These are phyloP conservation scores for Blastocystis sp. DNA, from an alignment of 352 stramenopile genomes.

Conservation along the genomic window DNA sequence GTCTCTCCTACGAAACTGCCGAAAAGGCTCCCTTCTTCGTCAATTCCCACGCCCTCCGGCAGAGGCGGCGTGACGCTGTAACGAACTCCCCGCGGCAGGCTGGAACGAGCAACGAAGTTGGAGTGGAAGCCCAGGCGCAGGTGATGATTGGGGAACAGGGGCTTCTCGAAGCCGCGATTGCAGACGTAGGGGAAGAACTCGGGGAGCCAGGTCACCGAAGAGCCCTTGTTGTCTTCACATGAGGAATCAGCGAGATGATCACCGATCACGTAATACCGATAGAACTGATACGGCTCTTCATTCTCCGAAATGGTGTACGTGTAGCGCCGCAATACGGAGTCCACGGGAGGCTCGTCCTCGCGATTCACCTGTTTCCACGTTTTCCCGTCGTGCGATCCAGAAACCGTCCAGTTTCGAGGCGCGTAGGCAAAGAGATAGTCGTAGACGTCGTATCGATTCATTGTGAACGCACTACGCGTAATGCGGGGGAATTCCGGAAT, in stretches of 20 bases:
- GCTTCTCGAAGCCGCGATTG: not conserved
- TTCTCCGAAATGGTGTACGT: not conserved
- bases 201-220: constrained; percentile 28
- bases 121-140: not conserved
- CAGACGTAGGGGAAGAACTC: constrained; percentile 47
- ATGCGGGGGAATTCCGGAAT: not conserved
- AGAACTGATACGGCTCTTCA: not conserved
- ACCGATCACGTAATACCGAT: constrained; percentile 23
- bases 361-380: constrained; percentile 2
- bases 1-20: constrained; percentile 6
- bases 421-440: constrained; percentile 45
- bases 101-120: not conserved
- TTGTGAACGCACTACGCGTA: constrained; percentile 1
- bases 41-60: not conserved
- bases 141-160: not conserved
- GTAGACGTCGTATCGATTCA: constrained; percentile 4
- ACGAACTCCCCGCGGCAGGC: not conserved
- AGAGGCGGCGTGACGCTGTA: not conserved
- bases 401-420: not conserved
- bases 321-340: not conserved
- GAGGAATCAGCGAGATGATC: not conserved
- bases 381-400: not conserved
- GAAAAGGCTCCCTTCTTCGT: constrained; percentile 6
- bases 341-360: not conserved
- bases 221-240: constrained; percentile 22